These are phyloP conservation scores for Syzygium oleosum DNA, from an alignment of 345 rosid genomes.

Conservation along the genomic window DNA sequence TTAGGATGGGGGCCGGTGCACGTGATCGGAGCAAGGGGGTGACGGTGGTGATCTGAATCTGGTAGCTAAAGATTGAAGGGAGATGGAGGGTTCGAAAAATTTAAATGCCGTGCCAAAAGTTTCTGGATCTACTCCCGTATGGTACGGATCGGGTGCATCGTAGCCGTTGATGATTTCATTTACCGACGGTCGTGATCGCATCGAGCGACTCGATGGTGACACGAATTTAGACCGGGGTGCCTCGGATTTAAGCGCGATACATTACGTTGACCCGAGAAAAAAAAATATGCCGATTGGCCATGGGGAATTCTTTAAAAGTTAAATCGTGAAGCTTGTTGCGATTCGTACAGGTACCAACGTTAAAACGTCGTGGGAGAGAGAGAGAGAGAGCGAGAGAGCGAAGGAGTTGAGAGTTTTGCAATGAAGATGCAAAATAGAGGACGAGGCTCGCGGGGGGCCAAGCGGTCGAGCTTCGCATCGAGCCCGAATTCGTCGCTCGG, in stretches of 20 bases:
- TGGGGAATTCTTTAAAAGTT: not conserved
- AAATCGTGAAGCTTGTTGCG: accelerated
- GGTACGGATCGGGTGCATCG: too few species aligned
- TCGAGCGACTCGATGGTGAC: too few species aligned
- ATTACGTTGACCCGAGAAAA: too few species aligned
- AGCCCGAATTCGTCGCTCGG: not conserved
- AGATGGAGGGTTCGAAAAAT: too few species aligned
- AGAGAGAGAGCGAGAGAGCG: not conserved
- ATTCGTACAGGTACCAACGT: accelerated
- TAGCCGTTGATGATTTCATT: too few species aligned
- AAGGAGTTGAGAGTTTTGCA: not conserved
- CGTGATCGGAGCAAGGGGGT: not conserved
- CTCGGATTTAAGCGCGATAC: not conserved
- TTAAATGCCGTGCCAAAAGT: too few species aligned
- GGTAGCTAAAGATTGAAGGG: not conserved
- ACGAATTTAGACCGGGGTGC: not conserved
- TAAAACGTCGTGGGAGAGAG: not conserved
- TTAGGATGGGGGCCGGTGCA: not conserved
- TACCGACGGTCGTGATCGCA: too few species aligned
- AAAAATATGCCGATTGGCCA: too few species aligned
- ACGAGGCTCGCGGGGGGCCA: accelerated
- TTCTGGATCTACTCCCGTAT: too few species aligned
- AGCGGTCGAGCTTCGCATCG: not conserved
- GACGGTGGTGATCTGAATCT: not conserved
- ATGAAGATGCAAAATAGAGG: not conserved